Conservation (phyloP, 1,284 basidiomycete genomes). For the Tilletia horrida region DNA sequence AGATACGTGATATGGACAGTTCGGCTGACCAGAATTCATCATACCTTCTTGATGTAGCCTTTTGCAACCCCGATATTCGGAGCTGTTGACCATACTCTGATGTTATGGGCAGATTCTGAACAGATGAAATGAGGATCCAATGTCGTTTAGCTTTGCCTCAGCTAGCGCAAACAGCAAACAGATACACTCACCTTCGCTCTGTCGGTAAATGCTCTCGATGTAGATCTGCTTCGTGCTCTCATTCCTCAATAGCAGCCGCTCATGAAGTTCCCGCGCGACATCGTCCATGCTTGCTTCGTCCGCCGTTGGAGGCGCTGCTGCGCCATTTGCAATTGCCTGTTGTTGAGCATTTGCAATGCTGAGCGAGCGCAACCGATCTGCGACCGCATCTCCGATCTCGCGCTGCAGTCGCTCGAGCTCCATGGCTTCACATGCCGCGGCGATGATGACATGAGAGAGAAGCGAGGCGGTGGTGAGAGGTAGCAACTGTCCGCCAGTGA, state of each 20-base stretch:
- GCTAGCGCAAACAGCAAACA: slow-evolving; percentile 53
- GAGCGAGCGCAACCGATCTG: slow-evolving; percentile 80
- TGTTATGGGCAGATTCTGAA: slow-evolving; percentile 81
- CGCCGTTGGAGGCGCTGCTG: not conserved
- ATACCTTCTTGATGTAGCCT: slow-evolving; percentile 73
- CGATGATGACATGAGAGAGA: slow-evolving; percentile 94
- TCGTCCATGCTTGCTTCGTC: slow-evolving; percentile 69
- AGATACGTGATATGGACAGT: no score
- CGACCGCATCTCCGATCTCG: slow-evolving; percentile 89
- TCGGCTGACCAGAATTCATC: slow-evolving; percentile 37
- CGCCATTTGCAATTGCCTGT: not conserved
- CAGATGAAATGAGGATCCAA: not conserved
- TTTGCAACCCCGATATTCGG: slow-evolving; percentile 71
- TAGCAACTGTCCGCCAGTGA: slow-evolving; percentile 74
- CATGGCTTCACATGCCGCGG: slow-evolving; percentile 92
- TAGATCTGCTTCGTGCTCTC: slow-evolving; percentile 95
- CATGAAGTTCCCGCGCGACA: slow-evolving; percentile 86
- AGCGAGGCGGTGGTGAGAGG: slow-evolving; percentile 93
- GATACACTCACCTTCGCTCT: slow-evolving; percentile 36
- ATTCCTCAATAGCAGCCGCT: slow-evolving; percentile 82
- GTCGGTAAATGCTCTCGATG: slow-evolving; percentile 81
- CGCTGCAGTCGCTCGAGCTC: slow-evolving; percentile 92
- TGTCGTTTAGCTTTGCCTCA: slow-evolving; percentile 60
- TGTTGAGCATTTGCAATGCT: slow-evolving; percentile 39
- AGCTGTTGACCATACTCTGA: slow-evolving; percentile 77